phyloP scores from a whole-genome alignment of 805 yeast genomes.

The Zygoascus ofunaensis region DNA sequence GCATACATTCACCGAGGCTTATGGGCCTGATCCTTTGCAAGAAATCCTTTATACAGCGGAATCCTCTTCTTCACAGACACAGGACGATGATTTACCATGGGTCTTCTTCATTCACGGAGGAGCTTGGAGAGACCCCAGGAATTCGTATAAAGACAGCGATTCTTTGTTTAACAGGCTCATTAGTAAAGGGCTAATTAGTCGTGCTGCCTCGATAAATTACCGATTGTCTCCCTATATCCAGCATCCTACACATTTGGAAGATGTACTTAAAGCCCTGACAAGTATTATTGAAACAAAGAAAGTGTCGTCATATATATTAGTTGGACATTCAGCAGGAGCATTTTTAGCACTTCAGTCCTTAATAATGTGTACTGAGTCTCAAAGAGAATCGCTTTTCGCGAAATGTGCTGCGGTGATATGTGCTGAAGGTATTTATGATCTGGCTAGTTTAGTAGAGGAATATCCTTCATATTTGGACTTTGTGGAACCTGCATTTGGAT shows the following conservation, averaged over 20 bases:
- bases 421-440: slow-evolving; percentile 65
- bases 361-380: not conserved
- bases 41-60: not conserved
- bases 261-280: slow-evolving; percentile 40
- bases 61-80: not conserved
- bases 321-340: slow-evolving; percentile 83
- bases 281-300: slow-evolving; percentile 17
- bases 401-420: slow-evolving; percentile 12
- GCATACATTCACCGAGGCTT: not conserved
- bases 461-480: slow-evolving; percentile 52
- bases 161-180: slow-evolving; percentile 27
- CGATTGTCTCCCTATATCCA: slow-evolving; percentile 51
- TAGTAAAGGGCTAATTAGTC: slow-evolving; percentile 6
- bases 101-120: slow-evolving; percentile 73
- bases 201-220: slow-evolving; percentile 48
- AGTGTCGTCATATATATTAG: slow-evolving; percentile 28
- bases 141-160: slow-evolving; percentile 50
- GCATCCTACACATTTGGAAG: slow-evolving; percentile 56
- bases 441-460: slow-evolving; percentile 43
- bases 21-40: not conserved
- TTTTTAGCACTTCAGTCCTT: slow-evolving; percentile 48
- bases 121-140: slow-evolving; percentile 69
- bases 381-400: not conserved
- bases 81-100: slow-evolving; percentile 14
- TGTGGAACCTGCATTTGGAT: slow-evolving; percentile 49